Evolutionary conservation across 2,329 filamentous ascomycete species (phyloP), one percentile per base, ranked within the genome.

Genomic region (Sclerotiophoma versabilis): DNA sequence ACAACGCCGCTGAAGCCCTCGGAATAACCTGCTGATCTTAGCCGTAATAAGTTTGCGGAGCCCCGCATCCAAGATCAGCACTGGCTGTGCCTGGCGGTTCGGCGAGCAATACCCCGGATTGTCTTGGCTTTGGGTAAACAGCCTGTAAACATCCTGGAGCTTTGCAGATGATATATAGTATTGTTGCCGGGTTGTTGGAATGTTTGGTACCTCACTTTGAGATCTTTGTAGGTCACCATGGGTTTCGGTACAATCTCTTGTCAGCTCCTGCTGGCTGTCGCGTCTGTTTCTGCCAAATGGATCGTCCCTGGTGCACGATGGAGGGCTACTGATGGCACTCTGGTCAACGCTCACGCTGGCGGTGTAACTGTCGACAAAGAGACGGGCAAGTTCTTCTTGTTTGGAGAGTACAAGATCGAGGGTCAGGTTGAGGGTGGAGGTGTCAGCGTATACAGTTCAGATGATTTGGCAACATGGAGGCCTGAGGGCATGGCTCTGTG

Each of bases 231-330:
- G 17, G 51, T 39, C 14, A 36, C 9, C 37, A 53, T 68, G 67
- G 59, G 63, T 36, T 59, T 68, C 44, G 39, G 41, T 20, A 53
- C 50, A 38, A 37, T 62, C 25, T 63, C 65, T 0, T 67, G 55
- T 19, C 59, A 64, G 51, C 53, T 68, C 15, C 52, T 69, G 50
- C 49, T 68, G 32, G 60, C 60, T 45, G 61, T 65, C n/a, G 57
- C 60, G 15, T 57, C 58, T 38, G 61, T 63, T 34, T 66, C 63
- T 9, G 77, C 79, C 11, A 83, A 80, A 66, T 87, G 83, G 71
- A 87, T 87, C 41, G 84, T 87, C 2, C 85, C 85, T 0, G 85
- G 84, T 3, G 84, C 78, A 0, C 75, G 84, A 66, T 88, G 85
- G 85, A 77, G 73, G 15, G 85, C 87, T 59, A 87, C 83, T 0